A percentile compares a stretch with the other conserved stretches of the same genome.
Conservation (phyloP, 2,329 filamentous ascomycete genomes). For the Colletotrichum endophyticum region DNA sequence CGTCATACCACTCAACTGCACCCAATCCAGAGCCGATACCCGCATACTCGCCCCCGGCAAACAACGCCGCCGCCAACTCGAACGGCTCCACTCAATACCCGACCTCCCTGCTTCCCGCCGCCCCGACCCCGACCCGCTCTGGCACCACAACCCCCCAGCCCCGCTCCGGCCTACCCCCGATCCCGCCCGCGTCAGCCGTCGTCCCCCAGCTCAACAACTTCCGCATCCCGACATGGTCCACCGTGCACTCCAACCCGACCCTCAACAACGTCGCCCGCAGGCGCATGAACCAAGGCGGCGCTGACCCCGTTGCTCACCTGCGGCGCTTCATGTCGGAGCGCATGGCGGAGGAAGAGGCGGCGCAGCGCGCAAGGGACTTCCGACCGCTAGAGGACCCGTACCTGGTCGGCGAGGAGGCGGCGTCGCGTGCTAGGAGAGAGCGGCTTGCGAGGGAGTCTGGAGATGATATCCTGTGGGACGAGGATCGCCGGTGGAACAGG, state of each 20-base stretch:
- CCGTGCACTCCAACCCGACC: conserved; percentile 57
- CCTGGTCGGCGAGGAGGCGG: conserved; percentile 70
- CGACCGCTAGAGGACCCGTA: conserved; percentile 70
- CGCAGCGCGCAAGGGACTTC: conserved; percentile 17
- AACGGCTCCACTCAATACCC: conserved; percentile 21
- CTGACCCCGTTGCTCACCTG: conserved; percentile 33
- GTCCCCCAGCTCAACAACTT: conserved; percentile 52
- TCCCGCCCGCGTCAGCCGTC: conserved; percentile 40
- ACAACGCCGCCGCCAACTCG: conserved; percentile 20
- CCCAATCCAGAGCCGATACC: conserved; percentile 53
- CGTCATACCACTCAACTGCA: conserved; percentile 65
- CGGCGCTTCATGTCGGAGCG: conserved; percentile 38
- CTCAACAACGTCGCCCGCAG: conserved; percentile 69
- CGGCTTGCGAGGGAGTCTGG: conserved; percentile 61
- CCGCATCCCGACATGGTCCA: conserved; percentile 64
- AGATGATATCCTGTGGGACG: conserved; percentile 58
- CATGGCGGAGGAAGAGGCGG: conserved; percentile 39
- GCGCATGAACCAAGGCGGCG: conserved; percentile 47
- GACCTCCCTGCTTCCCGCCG: conserved; percentile 13
- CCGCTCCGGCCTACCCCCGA: conserved; percentile 53
- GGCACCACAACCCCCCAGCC: conserved; percentile 24
- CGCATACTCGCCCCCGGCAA: conserved; percentile 50
- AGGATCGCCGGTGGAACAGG: conserved; percentile 67
- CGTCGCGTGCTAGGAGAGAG: conserved; percentile 59
- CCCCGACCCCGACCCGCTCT: conserved; percentile 29